phyloP scores from a whole-genome alignment of 495 filamentous ascomycete genomes.

The Hypoxylon crocopeplum region DNA sequence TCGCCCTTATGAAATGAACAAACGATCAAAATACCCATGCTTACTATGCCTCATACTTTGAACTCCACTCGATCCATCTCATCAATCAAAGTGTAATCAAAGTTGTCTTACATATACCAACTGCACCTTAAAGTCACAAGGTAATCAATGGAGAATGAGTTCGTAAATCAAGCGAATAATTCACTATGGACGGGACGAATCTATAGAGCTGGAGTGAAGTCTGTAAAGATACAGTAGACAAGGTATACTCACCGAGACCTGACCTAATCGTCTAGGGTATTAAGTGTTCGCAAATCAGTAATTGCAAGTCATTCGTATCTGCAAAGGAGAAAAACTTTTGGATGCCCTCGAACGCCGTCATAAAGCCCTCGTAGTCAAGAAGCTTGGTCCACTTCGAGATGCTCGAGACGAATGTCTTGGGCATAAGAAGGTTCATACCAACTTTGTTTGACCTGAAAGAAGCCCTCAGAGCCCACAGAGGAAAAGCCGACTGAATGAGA shows the following conservation, averaged over 20 bases:
- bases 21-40: no score
- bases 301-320: conserved; percentile 20
- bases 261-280: conserved; percentile 4
- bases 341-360: conserved; percentile 40
- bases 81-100: no score
- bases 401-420: conserved; percentile 20
- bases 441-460: conserved; percentile 47
- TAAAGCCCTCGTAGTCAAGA: conserved; percentile 43
- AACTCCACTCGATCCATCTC: no score
- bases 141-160: no score
- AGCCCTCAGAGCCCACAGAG: conserved; percentile 52
- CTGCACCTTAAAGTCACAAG: no score
- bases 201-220: conserved; percentile 14
- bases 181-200: conserved; percentile 7
- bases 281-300: conserved; percentile 3
- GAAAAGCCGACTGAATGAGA: conserved; percentile 42
- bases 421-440: conserved; percentile 54
- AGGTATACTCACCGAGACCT: conserved; percentile 37
- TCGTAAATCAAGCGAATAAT: no score
- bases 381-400: conserved; percentile 54
- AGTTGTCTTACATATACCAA: no score
- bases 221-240: conserved; percentile 6
- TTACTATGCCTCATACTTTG: no score
- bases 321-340: conserved; percentile 20
- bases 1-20: no score